A percentile compares a stretch with the other conserved stretches of the same genome.
Conservation (phyloP, 805 yeast genomes). For the Cyberlindnera americana region DNA sequence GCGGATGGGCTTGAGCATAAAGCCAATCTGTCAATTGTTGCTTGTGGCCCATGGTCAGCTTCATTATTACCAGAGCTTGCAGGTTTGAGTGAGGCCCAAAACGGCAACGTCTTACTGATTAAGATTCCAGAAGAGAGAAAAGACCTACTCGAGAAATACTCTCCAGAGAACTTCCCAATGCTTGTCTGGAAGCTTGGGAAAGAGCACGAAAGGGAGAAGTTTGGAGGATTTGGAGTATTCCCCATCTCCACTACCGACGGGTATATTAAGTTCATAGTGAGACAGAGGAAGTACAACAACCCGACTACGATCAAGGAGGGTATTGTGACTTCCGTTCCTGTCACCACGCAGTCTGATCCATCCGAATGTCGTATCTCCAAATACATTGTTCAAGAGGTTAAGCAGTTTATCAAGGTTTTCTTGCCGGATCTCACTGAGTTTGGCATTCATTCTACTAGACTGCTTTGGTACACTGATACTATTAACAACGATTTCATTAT, state of each 20-base stretch:
- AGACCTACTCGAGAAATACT: constrained; percentile 33
- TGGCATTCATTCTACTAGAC: constrained; percentile 24
- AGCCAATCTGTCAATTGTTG: constrained; percentile 19
- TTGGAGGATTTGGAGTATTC: constrained; percentile 34
- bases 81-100: constrained; percentile 35
- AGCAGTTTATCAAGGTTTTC: constrained; percentile 17
- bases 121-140: constrained; percentile 35
- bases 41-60: constrained; percentile 27
- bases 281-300: constrained; percentile 36
- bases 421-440: constrained; percentile 19
- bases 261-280: constrained; percentile 32
- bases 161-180: constrained; percentile 32
- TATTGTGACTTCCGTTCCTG: constrained; percentile 31
- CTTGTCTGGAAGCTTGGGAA: constrained; percentile 34
- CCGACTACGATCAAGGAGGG: constrained; percentile 24
- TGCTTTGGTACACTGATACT: constrained; percentile 38
- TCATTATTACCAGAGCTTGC: constrained; percentile 25
- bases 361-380: constrained; percentile 26
- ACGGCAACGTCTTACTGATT: constrained; percentile 34
- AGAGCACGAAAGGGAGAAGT: constrained; percentile 28
- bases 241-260: constrained; percentile 32
- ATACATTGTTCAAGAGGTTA: constrained; percentile 27
- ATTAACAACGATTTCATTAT: constrained; percentile 31
- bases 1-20: constrained; percentile 27
- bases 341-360: constrained; percentile 25